These are phyloP conservation scores for Cutaneotrichosporon mucoides DNA, from an alignment of 1,284 basidiomycete species.

Conservation along the genomic window DNA sequence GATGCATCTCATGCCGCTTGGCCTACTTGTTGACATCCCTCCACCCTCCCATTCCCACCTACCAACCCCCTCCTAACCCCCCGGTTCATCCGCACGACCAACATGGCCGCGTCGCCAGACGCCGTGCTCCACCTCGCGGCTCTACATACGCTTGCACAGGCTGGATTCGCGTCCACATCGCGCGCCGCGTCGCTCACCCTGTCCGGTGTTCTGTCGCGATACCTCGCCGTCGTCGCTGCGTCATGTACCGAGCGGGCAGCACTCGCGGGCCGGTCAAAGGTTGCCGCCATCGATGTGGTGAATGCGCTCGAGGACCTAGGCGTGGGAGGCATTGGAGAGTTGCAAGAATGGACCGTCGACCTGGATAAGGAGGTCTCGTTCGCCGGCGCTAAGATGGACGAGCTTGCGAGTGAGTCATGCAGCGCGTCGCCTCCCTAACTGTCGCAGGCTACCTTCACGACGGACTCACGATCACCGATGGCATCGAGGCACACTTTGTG, in stretches of 20 bases:
- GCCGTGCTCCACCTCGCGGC: constrained; percentile 43
- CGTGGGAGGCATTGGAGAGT: constrained; percentile 30
- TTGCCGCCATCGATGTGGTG: constrained; percentile 39
- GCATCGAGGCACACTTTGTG: constrained; percentile 26
- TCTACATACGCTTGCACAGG: constrained; percentile 37
- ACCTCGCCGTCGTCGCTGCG: constrained; percentile 35
- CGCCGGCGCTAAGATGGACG: constrained; percentile 24
- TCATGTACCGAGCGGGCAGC: constrained; percentile 37
- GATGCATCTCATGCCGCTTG: too few relatives aligned
- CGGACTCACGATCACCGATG: constrained; percentile 25
- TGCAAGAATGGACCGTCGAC: constrained; percentile 36
- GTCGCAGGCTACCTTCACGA: constrained; percentile 29
- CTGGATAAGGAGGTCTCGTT: constrained; percentile 27
- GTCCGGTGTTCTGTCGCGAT: constrained; percentile 31
- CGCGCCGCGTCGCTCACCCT: constrained; percentile 39
- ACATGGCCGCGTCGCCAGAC: constrained; percentile 34
- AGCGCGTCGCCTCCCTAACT: not conserved
- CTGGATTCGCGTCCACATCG: constrained; percentile 44
- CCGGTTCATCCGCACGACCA: constrained; percentile 1
- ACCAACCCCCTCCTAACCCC: not conserved
- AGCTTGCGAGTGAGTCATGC: constrained; percentile 26
- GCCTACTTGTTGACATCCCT: constrained; percentile 4
- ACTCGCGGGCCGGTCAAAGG: constrained; percentile 40
- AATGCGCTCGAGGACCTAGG: constrained; percentile 39
- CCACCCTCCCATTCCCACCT: not conserved